A percentile compares a stretch with the other conserved stretches of the same genome.
Evolutionary conservation across 1,139 yeast species (phyloP).

Genomic region (Suhomyces maxii): DNA sequence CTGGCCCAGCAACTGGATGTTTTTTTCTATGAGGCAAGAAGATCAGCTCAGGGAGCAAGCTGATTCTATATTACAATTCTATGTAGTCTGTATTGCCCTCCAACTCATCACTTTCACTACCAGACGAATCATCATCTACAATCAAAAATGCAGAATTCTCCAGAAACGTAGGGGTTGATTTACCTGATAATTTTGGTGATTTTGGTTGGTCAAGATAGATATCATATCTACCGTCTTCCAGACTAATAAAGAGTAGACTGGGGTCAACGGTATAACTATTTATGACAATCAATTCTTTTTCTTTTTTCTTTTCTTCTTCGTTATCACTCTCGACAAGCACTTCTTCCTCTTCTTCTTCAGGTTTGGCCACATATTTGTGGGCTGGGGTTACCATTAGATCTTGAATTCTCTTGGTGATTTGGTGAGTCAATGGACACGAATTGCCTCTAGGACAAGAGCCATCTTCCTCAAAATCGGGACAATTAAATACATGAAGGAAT

Average conservation of each 20-base stretch:
- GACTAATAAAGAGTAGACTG: conserved; percentile 20
- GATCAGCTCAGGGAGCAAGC: no score
- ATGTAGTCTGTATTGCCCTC: conserved; percentile 31
- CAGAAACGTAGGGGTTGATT: conserved; percentile 8
- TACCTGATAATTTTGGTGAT: background rate
- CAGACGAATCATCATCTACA: conserved; percentile 10
- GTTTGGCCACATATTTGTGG: conserved; percentile 18
- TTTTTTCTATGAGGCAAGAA: no score
- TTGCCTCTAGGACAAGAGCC: conserved; percentile 56
- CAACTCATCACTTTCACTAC: conserved; percentile 30
- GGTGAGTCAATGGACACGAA: conserved; percentile 52
- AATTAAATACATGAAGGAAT: conserved; percentile 57
- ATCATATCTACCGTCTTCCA: conserved; percentile 28
- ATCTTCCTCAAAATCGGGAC: conserved; percentile 69
- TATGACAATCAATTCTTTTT: conserved; percentile 21
- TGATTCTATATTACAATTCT: conserved; percentile 7
- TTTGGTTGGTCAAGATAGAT: conserved; percentile 24
- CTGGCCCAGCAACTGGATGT: no score
- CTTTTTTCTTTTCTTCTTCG: conserved; percentile 14
- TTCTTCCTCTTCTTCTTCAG: conserved; percentile 20
- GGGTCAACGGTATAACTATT: conserved; percentile 42
- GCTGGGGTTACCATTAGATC: conserved; percentile 24
- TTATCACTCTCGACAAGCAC: conserved; percentile 31
- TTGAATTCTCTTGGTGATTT: conserved; percentile 32
- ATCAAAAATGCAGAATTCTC: conserved; percentile 16